Evolutionary conservation across 192 early-diverging fungal species (phyloP).

Genomic region (Backusella luteola): DNA sequence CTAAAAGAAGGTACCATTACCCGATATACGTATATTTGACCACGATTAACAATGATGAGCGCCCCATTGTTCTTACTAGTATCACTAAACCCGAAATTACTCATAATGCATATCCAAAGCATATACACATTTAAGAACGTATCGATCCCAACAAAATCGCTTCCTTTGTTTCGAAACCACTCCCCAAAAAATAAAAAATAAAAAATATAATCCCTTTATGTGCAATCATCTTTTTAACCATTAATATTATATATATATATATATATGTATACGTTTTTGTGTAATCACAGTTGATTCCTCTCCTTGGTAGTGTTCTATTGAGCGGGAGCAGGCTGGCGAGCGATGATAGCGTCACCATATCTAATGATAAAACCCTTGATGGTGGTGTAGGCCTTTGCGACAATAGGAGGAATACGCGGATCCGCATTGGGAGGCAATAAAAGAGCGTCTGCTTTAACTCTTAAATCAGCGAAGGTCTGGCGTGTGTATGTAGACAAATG

Average conservation of each 20-base stretch:
- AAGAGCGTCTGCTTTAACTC: slow-evolving; percentile 42
- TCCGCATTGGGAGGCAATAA: slow-evolving; percentile 45
- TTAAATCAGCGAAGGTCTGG: slow-evolving; percentile 41
- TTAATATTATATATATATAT: not conserved
- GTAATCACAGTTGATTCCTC: not conserved
- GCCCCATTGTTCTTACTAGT: not conserved
- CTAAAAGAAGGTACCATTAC: no score
- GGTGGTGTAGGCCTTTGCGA: slow-evolving; percentile 41
- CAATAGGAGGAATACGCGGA: slow-evolving; percentile 44
- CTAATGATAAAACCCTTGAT: slow-evolving; percentile 30
- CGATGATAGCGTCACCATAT: slow-evolving; percentile 33
- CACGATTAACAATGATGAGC: not conserved
- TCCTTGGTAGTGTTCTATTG: slow-evolving; percentile 14
- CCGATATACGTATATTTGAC: not conserved
- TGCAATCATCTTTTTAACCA: not conserved
- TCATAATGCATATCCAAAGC: no score
- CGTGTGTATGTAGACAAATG: slow-evolving; percentile 56
- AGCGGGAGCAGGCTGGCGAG: slow-evolving; percentile 33
- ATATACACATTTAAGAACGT: no score
- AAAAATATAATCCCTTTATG: not conserved
- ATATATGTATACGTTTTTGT: not conserved
- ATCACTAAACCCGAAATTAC: not conserved
- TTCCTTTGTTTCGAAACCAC: not conserved
- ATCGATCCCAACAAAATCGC: not conserved
- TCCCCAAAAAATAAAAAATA: not conserved